Conservation (phyloP, 2,329 filamentous ascomycete genomes). For the Venturia oleaginea region DNA sequence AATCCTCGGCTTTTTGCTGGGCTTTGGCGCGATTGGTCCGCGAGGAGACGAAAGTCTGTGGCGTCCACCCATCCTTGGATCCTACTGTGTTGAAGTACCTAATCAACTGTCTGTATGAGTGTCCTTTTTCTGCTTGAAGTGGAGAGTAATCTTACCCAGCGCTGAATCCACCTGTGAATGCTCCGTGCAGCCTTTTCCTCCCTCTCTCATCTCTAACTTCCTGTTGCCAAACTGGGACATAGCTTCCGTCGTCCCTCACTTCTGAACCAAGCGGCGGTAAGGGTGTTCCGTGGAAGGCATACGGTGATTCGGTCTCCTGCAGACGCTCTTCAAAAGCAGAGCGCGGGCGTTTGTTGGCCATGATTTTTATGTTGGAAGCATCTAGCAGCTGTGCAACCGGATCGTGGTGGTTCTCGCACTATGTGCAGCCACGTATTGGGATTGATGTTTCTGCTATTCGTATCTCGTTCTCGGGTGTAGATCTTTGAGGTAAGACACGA, state of each 20-base stretch:
- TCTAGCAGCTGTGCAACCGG: neutral
- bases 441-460: neutral
- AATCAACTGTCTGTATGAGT: constrained; percentile 21
- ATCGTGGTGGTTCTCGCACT: neutral
- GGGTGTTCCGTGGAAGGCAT: constrained; percentile 73
- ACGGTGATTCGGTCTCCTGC: constrained; percentile 59
- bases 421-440: constrained; percentile 1
- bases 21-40: constrained; percentile 65
- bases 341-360: constrained; percentile 74
- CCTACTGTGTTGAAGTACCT: constrained; percentile 98
- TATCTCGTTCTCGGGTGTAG: neutral
- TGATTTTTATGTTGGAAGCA: constrained; percentile 27
- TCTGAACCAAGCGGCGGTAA: constrained; percentile 69
- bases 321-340: constrained; percentile 69
- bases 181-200: constrained; percentile 83
- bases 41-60: constrained; percentile 84
- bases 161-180: constrained; percentile 93
- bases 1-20: constrained; percentile 67
- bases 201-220: constrained; percentile 91
- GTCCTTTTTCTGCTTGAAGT: constrained; percentile 16
- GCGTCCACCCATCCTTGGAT: constrained; percentile 96
- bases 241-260: constrained; percentile 79
- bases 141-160: constrained; percentile 60
- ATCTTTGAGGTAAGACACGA: neutral
- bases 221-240: constrained; percentile 95